Percentiles rank a stretch among this genome's conserved stretches.
Evolutionary conservation across 2,329 filamentous ascomycete genomes (phyloP).

Genomic region (Sordariomycetes sp.): DNA sequence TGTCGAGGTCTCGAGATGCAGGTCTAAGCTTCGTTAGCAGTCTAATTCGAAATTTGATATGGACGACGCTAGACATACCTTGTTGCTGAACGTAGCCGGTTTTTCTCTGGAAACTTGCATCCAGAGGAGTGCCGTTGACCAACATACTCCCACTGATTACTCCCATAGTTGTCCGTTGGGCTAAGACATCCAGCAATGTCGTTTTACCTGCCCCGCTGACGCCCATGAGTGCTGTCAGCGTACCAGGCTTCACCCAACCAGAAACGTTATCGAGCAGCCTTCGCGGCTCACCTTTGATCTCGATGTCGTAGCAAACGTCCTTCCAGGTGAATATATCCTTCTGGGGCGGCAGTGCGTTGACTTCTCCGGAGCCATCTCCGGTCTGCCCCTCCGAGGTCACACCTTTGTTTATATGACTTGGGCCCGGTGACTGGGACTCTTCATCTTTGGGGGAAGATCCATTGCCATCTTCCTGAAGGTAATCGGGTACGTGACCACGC

Average conservation of each 20-base stretch:
- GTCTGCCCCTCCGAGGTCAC: constrained; percentile 5
- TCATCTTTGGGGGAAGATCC: constrained; percentile 19
- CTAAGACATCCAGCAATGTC: constrained; percentile 30
- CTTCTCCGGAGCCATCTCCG: constrained; percentile 6
- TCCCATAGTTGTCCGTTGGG: constrained; percentile 46
- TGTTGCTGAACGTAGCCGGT: constrained; percentile 62
- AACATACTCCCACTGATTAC: constrained; percentile 59
- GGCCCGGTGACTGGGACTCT: constrained; percentile 15
- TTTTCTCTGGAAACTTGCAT: constrained; percentile 52
- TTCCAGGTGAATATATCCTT: constrained; percentile 68
- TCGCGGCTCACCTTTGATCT: constrained; percentile 66
- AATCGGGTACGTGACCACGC: constrained; percentile 38
- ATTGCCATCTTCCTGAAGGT: constrained; percentile 19
- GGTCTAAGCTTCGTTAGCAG: constrained; percentile 25
- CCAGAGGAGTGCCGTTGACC: constrained; percentile 49
- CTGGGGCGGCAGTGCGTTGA: constrained; percentile 27
- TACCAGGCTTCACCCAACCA: constrained; percentile 86
- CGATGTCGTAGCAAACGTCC: constrained; percentile 44
- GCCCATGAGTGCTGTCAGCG: constrained; percentile 69
- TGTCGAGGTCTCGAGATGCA: constrained; percentile 45
- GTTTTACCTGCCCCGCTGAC: constrained; percentile 40
- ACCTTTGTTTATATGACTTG: too few relatives aligned
- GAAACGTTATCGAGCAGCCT: constrained; percentile 69
- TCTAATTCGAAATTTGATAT: neutral
- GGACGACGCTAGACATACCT: constrained; percentile 19